Percentiles rank a stretch among this genome's conserved stretches.
These are phyloP conservation scores for Cephaloascus fragrans DNA, from an alignment of 805 yeast genomes.

Conservation along the genomic window DNA sequence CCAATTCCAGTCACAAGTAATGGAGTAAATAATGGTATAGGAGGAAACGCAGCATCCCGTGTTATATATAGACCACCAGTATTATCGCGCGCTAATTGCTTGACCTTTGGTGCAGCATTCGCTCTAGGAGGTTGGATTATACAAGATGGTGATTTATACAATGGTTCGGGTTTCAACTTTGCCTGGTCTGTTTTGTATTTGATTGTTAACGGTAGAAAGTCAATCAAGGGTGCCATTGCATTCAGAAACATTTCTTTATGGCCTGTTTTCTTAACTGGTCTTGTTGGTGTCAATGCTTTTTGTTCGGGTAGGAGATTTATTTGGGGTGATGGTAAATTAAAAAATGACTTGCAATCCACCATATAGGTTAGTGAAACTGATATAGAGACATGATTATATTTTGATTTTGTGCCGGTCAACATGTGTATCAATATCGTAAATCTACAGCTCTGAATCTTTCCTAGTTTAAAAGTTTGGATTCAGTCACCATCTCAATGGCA, in stretches of 20 bases:
- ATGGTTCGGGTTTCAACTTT: constrained; percentile 71
- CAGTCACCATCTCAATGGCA: constrained; percentile 59
- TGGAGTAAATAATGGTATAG: neutral
- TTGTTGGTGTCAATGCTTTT: constrained; percentile 53
- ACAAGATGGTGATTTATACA: constrained; percentile 62
- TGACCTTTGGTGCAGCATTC: constrained; percentile 51
- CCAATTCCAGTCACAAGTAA: constrained; percentile 5
- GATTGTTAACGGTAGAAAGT: constrained; percentile 57
- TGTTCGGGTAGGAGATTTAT: constrained; percentile 66
- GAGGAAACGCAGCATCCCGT: neutral
- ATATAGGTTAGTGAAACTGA: too few species aligned
- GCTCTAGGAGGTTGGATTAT: constrained; percentile 68
- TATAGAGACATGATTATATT: too few species aligned
- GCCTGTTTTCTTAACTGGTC: constrained; percentile 49
- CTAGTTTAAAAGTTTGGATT: too few species aligned
- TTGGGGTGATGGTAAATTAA: constrained; percentile 20
- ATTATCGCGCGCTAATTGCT: constrained; percentile 32
- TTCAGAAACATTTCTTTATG: constrained; percentile 47
- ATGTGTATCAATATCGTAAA: neutral
- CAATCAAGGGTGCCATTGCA: constrained; percentile 40
- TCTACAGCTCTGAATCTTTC: neutral
- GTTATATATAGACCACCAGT: neutral
- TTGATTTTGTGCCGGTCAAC: too few species aligned
- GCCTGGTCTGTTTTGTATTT: constrained; percentile 78
- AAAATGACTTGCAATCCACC: too few species aligned